Conservation (phyloP, 2,329 filamentous ascomycete species). For the Aspergillus uvarum region DNA sequence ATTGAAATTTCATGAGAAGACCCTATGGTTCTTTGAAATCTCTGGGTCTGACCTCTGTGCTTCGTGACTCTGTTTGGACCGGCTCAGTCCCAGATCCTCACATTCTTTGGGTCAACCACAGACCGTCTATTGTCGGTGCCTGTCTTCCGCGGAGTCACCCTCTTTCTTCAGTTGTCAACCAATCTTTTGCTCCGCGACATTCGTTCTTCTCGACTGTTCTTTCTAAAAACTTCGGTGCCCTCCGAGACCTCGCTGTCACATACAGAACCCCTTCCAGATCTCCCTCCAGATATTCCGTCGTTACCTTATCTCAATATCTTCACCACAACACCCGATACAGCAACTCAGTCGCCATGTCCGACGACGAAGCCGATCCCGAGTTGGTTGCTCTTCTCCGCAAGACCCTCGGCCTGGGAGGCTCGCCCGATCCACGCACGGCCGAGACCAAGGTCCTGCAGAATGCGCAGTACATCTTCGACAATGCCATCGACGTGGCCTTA, state of each 20-base stretch:
- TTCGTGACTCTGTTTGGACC: conserved; percentile 5
- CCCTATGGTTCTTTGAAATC: neutral
- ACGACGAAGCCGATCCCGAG: conserved; percentile 87
- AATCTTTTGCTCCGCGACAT: neutral
- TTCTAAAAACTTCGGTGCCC: neutral
- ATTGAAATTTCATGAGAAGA: neutral
- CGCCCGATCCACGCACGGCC: conserved; percentile 56
- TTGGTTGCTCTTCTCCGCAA: conserved; percentile 82
- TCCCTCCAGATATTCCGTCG: neutral
- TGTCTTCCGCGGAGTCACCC: conserved; percentile 10
- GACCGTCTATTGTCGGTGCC: conserved; percentile 13
- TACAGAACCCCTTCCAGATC: neutral
- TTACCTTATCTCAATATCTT: neutral
- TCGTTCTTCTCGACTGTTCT: neutral
- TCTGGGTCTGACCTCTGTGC: neutral
- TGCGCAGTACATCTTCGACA: conserved; percentile 85
- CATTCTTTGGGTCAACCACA: conserved; percentile 17
- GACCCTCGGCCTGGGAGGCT: conserved; percentile 65
- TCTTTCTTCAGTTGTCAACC: conserved; percentile 4
- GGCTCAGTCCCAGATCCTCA: neutral
- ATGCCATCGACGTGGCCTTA: conserved; percentile 87
- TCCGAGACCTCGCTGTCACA: neutral
- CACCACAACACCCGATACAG: neutral
- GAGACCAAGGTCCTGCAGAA: conserved; percentile 80
- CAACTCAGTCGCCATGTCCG: conserved; percentile 63